These are phyloP conservation scores for Vicia faba DNA, from an alignment of 306 rosid species.

Conservation along the genomic window DNA sequence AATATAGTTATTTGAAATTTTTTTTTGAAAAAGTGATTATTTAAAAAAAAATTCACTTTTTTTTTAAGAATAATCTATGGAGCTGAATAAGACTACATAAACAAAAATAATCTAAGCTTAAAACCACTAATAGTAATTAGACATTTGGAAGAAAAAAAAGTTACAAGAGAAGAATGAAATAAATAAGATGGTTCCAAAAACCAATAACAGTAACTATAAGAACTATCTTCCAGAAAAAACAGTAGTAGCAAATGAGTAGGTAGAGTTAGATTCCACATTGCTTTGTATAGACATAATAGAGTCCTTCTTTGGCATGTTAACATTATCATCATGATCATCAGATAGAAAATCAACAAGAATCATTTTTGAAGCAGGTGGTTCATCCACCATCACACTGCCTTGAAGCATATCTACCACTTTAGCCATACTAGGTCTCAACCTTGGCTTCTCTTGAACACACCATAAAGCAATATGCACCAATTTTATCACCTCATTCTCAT, in stretches of 20 bases:
- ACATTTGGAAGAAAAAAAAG: neutral
- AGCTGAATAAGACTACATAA: neutral
- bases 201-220: neutral
- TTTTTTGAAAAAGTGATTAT: too few relatives aligned
- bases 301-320: conserved; percentile 4
- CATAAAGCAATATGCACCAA: conserved; percentile 67
- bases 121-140: too few relatives aligned
- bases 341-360: conserved; percentile 55
- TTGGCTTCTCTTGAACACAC: conserved; percentile 80
- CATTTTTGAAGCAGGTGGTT: conserved; percentile 71
- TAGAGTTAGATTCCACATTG: conserved; percentile 28
- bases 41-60: too few relatives aligned
- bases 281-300: conserved; percentile 27
- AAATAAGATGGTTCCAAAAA: neutral
- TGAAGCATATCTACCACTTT: conserved; percentile 80
- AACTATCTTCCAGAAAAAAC: conserved; percentile 49
- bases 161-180: neutral
- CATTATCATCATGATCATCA: conserved; percentile 39
- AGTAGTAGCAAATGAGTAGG: conserved; percentile 51
- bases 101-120: neutral
- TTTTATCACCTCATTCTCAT: conserved; percentile 57
- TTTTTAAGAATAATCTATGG: neutral
- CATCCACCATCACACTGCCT: conserved; percentile 54
- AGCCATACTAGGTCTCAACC: conserved; percentile 63
- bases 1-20: too few relatives aligned